phyloP scores from a whole-genome alignment of 2,329 filamentous ascomycete genomes.

The Aspergillus amoenus region DNA sequence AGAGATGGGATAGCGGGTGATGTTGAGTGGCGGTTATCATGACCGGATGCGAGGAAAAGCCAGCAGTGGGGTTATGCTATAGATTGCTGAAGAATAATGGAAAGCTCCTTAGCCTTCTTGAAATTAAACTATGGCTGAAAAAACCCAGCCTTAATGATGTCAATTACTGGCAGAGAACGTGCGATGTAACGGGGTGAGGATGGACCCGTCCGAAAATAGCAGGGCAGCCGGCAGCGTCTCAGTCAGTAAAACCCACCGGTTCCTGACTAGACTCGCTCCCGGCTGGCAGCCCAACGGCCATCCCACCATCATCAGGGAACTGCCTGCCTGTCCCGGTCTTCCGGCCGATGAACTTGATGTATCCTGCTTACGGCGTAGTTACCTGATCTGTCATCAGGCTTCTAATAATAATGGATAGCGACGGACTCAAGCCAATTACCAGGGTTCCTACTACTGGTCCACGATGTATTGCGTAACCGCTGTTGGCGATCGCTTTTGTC shows the following conservation, averaged over 20 bases:
- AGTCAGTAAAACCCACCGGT: conserved; percentile 1
- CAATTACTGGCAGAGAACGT: background rate
- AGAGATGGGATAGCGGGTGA: background rate
- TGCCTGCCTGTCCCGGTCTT: no score
- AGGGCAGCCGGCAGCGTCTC: background rate
- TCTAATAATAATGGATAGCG: background rate
- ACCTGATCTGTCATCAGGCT: background rate
- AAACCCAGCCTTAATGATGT: conserved; percentile 1
- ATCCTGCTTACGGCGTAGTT: background rate
- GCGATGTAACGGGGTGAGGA: background rate
- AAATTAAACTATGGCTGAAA: background rate
- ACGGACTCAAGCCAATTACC: conserved; percentile 6
- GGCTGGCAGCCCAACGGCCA: background rate
- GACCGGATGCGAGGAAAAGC: background rate
- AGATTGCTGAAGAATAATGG: background rate
- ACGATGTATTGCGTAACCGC: conserved; percentile 13
- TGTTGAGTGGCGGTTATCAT: background rate
- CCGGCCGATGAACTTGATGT: background rate
- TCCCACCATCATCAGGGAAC: background rate
- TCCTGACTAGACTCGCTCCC: conserved; percentile 5
- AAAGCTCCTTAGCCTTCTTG: background rate
- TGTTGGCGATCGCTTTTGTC: conserved; percentile 5
- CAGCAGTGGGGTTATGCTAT: background rate
- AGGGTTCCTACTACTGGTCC: conserved; percentile 1
- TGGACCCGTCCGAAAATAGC: conserved; percentile 10